Base-by-base conservation (phyloP, 495 filamentous ascomycete species). In the Penicillium manginii region DNA sequence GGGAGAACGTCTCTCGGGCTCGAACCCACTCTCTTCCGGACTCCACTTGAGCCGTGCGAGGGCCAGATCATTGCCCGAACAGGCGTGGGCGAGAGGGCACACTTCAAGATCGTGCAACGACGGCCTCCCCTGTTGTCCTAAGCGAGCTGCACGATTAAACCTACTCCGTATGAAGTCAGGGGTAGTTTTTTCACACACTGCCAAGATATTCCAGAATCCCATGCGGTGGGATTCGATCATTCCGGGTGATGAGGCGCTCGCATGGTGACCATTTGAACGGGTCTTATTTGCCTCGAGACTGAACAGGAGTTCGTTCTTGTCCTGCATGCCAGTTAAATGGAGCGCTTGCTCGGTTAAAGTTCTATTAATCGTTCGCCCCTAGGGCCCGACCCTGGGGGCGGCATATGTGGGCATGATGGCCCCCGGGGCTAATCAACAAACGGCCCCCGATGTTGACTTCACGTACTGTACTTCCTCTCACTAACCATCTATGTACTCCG, bases 151-250 rank as follows among this genome's bases (percentile, higher is more conserved):
- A 47, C 2, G 21, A 26, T 23, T 19, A 8, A 21, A 43, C 14
- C n/a, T 39, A n/a, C 2, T n/a, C n/a, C n/a, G n/a, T n/a, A n/a
- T n/a, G n/a, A n/a, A n/a, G n/a, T n/a, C n/a, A n/a, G n/a, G n/a
- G n/a, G n/a, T n/a, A n/a, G n/a, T n/a, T 14, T 39, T 37, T 39
- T 39, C 35, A 9, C 12, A 1, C 35, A 14, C 11, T 12, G 53
- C 43, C 53, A 55, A 39, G 53, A 29, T 10, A 45, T 55, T 49
- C 53, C 29, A 48, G 53, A 55, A 35, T 9, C 21, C 21, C 18
- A 7, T 39, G 35, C 35, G 12, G 12, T 39, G 12, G 35, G 35
- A 29, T 29, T 8, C 26, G 35, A 39, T 39, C 15, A 7, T 39
- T 12, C 15, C 35, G 35, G 35, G 15, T 39, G 35, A 29, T 29